Evolutionary conservation across 306 rosid genomes (phyloP), one percentile per base, ranked within the genome.

Genomic region (Cucurbita moschata): DNA sequence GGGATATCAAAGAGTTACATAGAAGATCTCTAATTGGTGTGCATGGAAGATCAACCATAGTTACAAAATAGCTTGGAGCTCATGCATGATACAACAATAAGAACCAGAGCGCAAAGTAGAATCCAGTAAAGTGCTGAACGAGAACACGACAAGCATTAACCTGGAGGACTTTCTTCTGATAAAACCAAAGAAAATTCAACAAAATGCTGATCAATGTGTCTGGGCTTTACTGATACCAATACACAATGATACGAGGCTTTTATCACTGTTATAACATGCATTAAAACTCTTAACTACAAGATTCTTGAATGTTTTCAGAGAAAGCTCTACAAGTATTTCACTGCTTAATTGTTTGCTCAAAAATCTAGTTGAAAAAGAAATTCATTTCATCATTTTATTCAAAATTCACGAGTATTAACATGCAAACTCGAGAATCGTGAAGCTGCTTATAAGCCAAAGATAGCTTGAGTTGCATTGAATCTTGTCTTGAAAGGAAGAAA

Each of bases 401-500:
- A 44, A 66, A 43, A 43, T 49, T 69, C 58, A 49, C 21, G 14
- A 1, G 21, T 69, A 46, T 21, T 21, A 50, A 46, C 13, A 69
- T 10, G 55, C 57, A 69, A 64, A 40, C 71, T 19, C 16, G 0
- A 64, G 52, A 64, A 42, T 40, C 37, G 42, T 40, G 50, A 63
- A 63, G 70, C 3, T 64, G 35, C 16, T 64, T 40, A 42, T 40
- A 9, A 64, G 35, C 50, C 51, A 42, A 47, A 49, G 73, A 12
- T 50, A 55, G 38, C 71, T 35, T 10, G 51, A 55, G 49, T 55
- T 53, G 18, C 59, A 58, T n/a, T 10, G 51, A 53, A 53, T 63
- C 53, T 47, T 21, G 23, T 76, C 18, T 71, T 53, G 50, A 58
- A 50, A 69, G 79, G 75, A 80, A 70, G 75, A 77, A 66, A 49